A percentile compares a stretch with the other conserved stretches of the same genome.
Evolutionary conservation across 768 basidiomycete genomes (phyloP).

Genomic region (Lyophyllum atratum): DNA sequence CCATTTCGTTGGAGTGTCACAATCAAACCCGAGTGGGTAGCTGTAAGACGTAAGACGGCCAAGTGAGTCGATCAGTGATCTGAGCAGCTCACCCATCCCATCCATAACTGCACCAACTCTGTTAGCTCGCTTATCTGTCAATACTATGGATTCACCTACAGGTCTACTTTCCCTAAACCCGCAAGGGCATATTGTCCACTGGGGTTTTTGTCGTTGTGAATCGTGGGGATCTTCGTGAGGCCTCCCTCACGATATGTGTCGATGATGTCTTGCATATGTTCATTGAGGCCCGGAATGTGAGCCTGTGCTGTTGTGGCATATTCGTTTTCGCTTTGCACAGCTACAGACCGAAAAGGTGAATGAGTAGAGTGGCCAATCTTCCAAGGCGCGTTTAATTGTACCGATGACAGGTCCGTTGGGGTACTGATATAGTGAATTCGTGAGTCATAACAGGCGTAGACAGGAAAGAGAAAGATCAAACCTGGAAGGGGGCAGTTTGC

Average conservation of each 20-base stretch:
- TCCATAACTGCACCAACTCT: constrained; percentile 38
- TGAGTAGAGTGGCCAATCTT: background rate
- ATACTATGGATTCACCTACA: constrained; percentile 19
- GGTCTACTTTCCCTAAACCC: constrained; percentile 36
- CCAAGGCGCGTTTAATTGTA: constrained; percentile 4
- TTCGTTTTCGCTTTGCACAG: constrained; percentile 50
- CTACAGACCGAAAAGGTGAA: constrained; percentile 7
- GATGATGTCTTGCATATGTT: constrained; percentile 46
- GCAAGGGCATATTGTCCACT: constrained; percentile 29
- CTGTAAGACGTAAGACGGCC: constrained; percentile 20
- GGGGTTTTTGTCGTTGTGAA: constrained; percentile 35
- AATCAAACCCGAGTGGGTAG: constrained; percentile 69
- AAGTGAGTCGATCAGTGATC: background rate
- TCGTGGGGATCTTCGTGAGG: constrained; percentile 36
- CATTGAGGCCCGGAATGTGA: constrained; percentile 32
- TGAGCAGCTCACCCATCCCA: constrained; percentile 29
- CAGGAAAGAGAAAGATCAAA: constrained; percentile 23
- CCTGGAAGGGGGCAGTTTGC: constrained; percentile 34
- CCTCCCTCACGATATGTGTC: constrained; percentile 36
- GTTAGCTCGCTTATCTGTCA: background rate
- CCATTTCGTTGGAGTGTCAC: constrained; percentile 60
- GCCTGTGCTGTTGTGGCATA: constrained; percentile 32
- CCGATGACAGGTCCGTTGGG: constrained; percentile 46
- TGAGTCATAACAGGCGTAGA: background rate
- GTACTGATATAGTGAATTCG: constrained; percentile 31